Evolutionary conservation across 345 rosid species (phyloP).

Genomic region (Brassica juncea): DNA sequence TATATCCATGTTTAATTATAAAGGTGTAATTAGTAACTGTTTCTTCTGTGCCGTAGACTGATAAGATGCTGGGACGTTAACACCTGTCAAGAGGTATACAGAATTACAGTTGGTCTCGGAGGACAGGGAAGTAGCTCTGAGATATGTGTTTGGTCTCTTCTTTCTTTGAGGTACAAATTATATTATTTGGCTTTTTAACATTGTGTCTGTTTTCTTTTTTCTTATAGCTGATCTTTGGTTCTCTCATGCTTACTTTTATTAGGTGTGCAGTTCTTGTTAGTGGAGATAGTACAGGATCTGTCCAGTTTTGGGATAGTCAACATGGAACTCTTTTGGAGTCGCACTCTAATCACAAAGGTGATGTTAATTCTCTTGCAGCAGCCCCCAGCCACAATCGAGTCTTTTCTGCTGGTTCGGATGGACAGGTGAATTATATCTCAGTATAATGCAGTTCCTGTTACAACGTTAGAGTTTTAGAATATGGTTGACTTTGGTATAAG

Average conservation of each 20-base stretch:
- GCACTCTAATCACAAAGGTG: conserved; percentile 85
- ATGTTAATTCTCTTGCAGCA: conserved; percentile 82
- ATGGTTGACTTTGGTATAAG: not conserved
- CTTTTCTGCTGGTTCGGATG: conserved; percentile 94
- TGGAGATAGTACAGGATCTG: conserved; percentile 88
- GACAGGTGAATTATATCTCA: conserved; percentile 68
- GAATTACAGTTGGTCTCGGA: conserved; percentile 87
- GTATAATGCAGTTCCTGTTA: not conserved
- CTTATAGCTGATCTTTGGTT: conserved; percentile 10
- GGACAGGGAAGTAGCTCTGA: conserved; percentile 73
- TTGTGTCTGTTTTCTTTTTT: not conserved
- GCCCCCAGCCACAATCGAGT: conserved; percentile 84
- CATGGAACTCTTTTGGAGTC: conserved; percentile 90
- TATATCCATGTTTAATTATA: not conserved
- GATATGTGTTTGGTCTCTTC: conserved; percentile 88
- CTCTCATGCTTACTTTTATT: conserved; percentile 8
- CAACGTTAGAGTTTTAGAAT: not conserved
- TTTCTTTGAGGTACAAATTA: conserved; percentile 63
- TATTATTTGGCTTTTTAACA: not conserved
- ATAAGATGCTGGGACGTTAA: conserved; percentile 92
- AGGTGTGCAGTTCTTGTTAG: conserved; percentile 89
- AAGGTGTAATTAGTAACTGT: not conserved
- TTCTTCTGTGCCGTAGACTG: conserved; percentile 50
- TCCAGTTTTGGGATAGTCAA: conserved; percentile 89
- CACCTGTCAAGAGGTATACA: conserved; percentile 66